Conservation (phyloP, 306 rosid genomes). For the Calophaca sinica region DNA sequence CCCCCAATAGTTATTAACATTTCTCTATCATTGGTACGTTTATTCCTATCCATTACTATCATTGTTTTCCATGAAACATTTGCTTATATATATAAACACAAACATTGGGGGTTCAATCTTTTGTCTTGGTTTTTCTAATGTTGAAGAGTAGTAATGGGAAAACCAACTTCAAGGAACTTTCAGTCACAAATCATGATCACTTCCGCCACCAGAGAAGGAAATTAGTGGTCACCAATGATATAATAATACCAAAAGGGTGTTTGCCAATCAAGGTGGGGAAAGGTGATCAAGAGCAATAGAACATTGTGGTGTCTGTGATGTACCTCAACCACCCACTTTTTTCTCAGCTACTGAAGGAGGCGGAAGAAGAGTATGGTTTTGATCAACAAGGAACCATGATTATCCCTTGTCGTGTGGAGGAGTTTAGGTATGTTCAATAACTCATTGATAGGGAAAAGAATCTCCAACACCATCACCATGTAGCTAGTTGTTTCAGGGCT, state of each 20-base stretch:
- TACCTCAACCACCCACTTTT: constrained; percentile 87
- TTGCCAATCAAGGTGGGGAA: constrained; percentile 79
- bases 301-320: constrained; percentile 77
- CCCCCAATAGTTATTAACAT: not conserved
- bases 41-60: constrained; percentile 1
- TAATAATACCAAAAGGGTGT: constrained; percentile 53
- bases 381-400: constrained; percentile 79
- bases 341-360: constrained; percentile 69
- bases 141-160: constrained; percentile 25
- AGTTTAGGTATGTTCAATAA: constrained; percentile 66
- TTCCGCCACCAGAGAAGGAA: constrained; percentile 40
- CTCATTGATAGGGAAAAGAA: constrained; percentile 63
- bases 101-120: not conserved
- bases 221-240: constrained; percentile 13
- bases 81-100: not conserved
- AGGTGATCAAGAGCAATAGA: constrained; percentile 67
- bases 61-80: not conserved
- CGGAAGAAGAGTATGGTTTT: constrained; percentile 87
- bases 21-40: not conserved
- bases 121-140: constrained; percentile 11
- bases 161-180: constrained; percentile 3
- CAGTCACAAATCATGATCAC: not conserved
- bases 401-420: constrained; percentile 77
- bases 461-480: constrained; percentile 40
- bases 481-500: constrained; percentile 34